phyloP scores from a whole-genome alignment of 179 eudicot species.

The Amaranthus tricolor region DNA sequence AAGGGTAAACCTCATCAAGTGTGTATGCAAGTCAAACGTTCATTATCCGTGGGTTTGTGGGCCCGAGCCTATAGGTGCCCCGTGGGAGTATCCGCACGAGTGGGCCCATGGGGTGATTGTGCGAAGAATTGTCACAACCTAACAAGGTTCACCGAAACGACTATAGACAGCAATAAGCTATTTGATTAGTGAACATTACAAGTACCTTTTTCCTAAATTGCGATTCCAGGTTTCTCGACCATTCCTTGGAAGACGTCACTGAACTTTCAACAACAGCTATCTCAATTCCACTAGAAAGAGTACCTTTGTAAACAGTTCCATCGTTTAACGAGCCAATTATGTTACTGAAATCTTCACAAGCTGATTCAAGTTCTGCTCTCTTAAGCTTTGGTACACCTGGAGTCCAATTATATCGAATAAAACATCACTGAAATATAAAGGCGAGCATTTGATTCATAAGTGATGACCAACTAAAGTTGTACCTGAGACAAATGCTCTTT shows the following conservation, averaged over 20 bases:
- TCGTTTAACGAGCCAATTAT: conserved; percentile 61
- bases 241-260: conserved; percentile 52
- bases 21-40: too few relatives aligned
- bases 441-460: neutral
- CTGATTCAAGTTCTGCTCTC: conserved; percentile 78
- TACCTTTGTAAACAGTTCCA: conserved; percentile 82
- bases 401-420: conserved; percentile 12
- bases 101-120: too few relatives aligned
- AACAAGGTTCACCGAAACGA: neutral
- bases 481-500: conserved; percentile 94
- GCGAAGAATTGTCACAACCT: too few relatives aligned
- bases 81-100: too few relatives aligned
- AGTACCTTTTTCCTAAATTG: conserved; percentile 80
- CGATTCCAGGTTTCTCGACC: conserved; percentile 64
- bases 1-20: too few relatives aligned
- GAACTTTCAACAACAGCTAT: conserved; percentile 74
- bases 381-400: conserved; percentile 90
- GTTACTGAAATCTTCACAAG: conserved; percentile 98
- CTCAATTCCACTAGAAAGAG: conserved; percentile 90
- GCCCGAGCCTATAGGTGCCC: too few relatives aligned
- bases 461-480: conserved; percentile 15
- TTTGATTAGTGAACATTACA: neutral
- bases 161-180: neutral
- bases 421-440: neutral
- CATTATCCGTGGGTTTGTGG: too few relatives aligned